phyloP scores from a whole-genome alignment of 1,139 yeast genomes.

The Candida sp. region DNA sequence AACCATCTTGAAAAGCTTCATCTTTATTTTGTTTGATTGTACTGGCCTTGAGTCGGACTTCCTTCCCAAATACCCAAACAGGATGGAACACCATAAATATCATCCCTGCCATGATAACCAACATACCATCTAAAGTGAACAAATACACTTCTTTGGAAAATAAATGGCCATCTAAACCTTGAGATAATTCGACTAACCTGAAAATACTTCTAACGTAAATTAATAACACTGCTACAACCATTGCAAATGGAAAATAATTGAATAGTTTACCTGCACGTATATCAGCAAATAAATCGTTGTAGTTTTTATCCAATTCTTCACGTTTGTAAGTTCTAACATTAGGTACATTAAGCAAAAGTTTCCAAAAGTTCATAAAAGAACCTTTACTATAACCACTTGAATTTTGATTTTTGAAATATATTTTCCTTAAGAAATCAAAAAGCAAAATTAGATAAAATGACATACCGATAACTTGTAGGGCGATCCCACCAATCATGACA shows the following conservation, averaged over 20 bases:
- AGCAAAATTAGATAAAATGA: slow-evolving; percentile 56
- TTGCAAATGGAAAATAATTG: slow-evolving; percentile 46
- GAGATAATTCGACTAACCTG: slow-evolving; percentile 73
- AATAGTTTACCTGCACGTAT: slow-evolving; percentile 43
- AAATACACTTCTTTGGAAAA: slow-evolving; percentile 70
- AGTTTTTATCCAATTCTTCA: slow-evolving; percentile 24
- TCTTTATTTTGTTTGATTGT: slow-evolving; percentile 31
- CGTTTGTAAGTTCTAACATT: slow-evolving; percentile 19
- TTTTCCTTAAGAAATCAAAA: slow-evolving; percentile 47
- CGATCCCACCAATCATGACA: slow-evolving; percentile 80
- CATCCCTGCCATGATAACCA: slow-evolving; percentile 50
- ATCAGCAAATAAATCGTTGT: slow-evolving; percentile 36
- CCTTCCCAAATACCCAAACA: slow-evolving; percentile 50
- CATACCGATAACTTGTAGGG: slow-evolving; percentile 77
- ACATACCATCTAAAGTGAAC: slow-evolving; percentile 72
- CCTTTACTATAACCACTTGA: slow-evolving; percentile 22
- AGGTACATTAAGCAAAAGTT: slow-evolving; percentile 24
- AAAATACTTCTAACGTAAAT: slow-evolving; percentile 75
- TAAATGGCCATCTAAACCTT: slow-evolving; percentile 75
- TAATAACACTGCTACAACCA: slow-evolving; percentile 51
- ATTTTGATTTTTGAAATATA: slow-evolving; percentile 29
- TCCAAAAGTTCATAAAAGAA: slow-evolving; percentile 23
- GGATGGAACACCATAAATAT: slow-evolving; percentile 62
- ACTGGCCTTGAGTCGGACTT: slow-evolving; percentile 30
- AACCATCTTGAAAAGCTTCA: slow-evolving; percentile 9